Conservation (phyloP, 208 protist species). For the Acanthamoeba lenticulata region DNA sequence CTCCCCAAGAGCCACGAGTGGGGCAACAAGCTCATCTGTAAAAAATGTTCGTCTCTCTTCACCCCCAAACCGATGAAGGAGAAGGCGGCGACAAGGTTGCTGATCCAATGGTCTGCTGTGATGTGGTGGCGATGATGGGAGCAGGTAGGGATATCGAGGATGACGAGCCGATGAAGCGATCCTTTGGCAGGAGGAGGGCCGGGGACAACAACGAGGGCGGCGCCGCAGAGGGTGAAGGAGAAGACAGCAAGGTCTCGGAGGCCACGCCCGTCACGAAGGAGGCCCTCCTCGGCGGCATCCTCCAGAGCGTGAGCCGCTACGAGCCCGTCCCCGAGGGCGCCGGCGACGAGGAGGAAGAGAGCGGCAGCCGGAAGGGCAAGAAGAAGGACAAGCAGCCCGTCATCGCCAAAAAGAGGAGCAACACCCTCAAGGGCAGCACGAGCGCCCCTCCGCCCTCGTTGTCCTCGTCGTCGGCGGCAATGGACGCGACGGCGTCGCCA, state of each 20-base stretch:
- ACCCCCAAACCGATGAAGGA: too few species aligned
- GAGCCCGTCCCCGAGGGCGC: not conserved
- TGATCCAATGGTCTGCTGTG: too few species aligned
- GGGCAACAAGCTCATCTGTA: conserved; percentile 13
- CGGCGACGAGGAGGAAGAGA: not conserved
- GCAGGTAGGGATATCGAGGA: conserved; percentile 37
- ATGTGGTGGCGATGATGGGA: not conserved
- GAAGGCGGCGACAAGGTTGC: too few species aligned
- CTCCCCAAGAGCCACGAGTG: conserved; percentile 32
- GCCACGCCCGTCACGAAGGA: conserved; percentile 19
- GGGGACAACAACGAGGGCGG: not conserved
- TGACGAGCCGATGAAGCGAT: conserved; percentile 49
- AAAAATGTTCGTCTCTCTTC: conserved; percentile 25
- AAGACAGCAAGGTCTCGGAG: not conserved
- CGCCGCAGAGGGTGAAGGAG: not conserved
- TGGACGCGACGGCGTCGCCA: not conserved
- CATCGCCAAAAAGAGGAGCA: not conserved
- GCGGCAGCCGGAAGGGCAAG: not conserved
- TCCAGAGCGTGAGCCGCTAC: not conserved
- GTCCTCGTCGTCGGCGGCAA: not conserved
- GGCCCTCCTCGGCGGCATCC: not conserved
- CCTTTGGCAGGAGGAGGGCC: conserved; percentile 10
- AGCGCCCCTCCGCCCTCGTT: not conserved
- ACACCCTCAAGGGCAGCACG: not conserved
- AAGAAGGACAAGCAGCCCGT: not conserved